These are phyloP conservation scores for Avena sativa DNA, from an alignment of 176 grass and related monocot species.

Conservation along the genomic window DNA sequence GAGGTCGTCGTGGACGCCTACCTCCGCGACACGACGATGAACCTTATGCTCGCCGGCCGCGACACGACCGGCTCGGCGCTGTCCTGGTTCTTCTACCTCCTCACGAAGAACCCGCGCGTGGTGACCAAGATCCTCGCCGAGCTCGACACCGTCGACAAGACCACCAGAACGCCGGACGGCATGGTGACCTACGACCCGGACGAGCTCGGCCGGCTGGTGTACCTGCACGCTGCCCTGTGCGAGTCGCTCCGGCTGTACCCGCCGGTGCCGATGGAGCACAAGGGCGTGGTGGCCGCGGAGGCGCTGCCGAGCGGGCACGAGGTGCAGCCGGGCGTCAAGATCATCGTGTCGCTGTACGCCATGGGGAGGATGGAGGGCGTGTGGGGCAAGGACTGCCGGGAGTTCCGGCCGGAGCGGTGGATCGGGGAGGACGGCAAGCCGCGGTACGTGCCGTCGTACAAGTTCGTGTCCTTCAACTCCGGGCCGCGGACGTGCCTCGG, in stretches of 20 bases:
- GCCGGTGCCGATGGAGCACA: conserved; percentile 70
- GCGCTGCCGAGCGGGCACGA: conserved; percentile 65
- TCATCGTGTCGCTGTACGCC: conserved; percentile 58
- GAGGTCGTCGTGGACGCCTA: conserved; percentile 44
- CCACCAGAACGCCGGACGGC: not conserved
- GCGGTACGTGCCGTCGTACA: conserved; percentile 32
- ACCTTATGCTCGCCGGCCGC: conserved; percentile 83
- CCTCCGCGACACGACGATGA: conserved; percentile 77
- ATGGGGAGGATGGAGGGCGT: conserved; percentile 71
- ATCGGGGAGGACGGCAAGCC: conserved; percentile 5
- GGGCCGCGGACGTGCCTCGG: not conserved
- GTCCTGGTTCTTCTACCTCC: conserved; percentile 80
- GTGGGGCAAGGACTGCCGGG: conserved; percentile 85
- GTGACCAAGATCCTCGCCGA: conserved; percentile 53
- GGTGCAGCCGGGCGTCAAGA: conserved; percentile 39
- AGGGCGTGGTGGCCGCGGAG: conserved; percentile 49
- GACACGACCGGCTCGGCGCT: conserved; percentile 80
- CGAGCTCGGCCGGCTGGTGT: conserved; percentile 46
- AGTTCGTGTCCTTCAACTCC: conserved; percentile 28
- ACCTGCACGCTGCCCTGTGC: conserved; percentile 70
- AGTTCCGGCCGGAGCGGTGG: conserved; percentile 89
- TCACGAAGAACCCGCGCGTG: conserved; percentile 49
- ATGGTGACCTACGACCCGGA: conserved; percentile 59
- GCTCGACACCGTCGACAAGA: conserved; percentile 38
- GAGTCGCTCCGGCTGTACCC: conserved; percentile 75